Percentiles rank a stretch among this genome's conserved stretches.
These are phyloP conservation scores for Pythium apleroticum DNA, from an alignment of 352 stramenopile species.

Conservation along the genomic window DNA sequence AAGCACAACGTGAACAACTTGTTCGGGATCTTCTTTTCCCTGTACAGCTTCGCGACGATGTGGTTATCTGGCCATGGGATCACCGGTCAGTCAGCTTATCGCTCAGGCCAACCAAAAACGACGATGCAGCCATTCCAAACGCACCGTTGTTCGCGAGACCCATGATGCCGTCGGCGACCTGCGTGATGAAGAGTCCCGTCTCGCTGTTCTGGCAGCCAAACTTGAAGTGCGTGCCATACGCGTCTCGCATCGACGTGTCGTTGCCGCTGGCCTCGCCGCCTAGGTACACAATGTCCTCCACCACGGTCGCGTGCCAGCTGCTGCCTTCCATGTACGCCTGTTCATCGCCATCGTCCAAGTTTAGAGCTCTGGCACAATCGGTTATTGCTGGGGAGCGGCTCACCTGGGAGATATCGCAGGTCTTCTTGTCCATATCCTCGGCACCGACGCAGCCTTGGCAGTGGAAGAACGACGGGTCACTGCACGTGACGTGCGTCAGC, in stretches of 20 bases:
- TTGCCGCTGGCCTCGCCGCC: slow-evolving; percentile 56
- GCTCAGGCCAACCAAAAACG: neutral
- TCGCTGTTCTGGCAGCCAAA: slow-evolving; percentile 80
- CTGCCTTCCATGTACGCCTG: slow-evolving; percentile 87
- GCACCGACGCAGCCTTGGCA: slow-evolving; percentile 48
- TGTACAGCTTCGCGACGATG: slow-evolving; percentile 71
- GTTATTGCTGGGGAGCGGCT: neutral
- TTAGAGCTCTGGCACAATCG: neutral
- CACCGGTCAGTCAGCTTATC: neutral
- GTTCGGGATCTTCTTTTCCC: slow-evolving; percentile 76
- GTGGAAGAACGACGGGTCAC: slow-evolving; percentile 45
- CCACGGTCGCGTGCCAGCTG: slow-evolving; percentile 76
- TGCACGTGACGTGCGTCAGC: slow-evolving; percentile 68
- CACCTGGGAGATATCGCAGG: slow-evolving; percentile 64
- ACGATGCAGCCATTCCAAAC: neutral
- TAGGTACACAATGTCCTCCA: slow-evolving; percentile 80
- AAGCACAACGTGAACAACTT: slow-evolving; percentile 86
- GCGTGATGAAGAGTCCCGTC: slow-evolving; percentile 77
- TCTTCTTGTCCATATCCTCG: slow-evolving; percentile 33
- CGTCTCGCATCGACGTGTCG: slow-evolving; percentile 50
- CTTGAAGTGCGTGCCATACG: slow-evolving; percentile 72
- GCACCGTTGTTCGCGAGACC: slow-evolving; percentile 66
- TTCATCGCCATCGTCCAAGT: neutral
- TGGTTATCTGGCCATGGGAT: slow-evolving; percentile 40
- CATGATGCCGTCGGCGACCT: slow-evolving; percentile 86